Percentiles rank a stretch among this genome's conserved stretches.
Evolutionary conservation across 1,284 basidiomycete species (phyloP).

Genomic region (Peniophora sp.): DNA sequence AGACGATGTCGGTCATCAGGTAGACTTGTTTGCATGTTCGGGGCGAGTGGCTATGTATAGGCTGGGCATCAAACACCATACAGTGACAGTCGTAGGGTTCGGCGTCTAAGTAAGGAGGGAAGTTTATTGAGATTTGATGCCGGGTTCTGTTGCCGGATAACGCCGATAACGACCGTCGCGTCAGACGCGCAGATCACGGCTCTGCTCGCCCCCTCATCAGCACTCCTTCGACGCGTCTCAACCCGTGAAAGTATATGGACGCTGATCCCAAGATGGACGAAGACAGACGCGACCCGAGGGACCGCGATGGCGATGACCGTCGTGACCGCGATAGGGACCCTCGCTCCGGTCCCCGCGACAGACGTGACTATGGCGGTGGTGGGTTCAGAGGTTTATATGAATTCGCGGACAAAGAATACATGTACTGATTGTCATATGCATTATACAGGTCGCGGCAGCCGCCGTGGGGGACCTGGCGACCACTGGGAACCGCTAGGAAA

Average conservation of each 20-base stretch:
- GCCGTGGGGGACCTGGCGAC: slow-evolving; percentile 42
- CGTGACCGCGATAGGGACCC: slow-evolving; percentile 25
- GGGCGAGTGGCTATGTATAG: too few species aligned
- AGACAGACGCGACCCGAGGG: slow-evolving; percentile 35
- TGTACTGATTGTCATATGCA: slow-evolving; percentile 5
- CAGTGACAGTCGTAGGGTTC: too few species aligned
- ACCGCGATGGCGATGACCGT: slow-evolving; percentile 27
- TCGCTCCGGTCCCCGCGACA: slow-evolving; percentile 17
- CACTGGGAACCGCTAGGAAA: slow-evolving; percentile 72
- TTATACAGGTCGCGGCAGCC: slow-evolving; percentile 31
- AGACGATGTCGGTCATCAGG: too few species aligned
- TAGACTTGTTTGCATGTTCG: too few species aligned
- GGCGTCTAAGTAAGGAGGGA: too few species aligned
- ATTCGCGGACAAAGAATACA: not conserved
- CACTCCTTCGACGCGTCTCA: too few species aligned
- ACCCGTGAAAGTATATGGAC: slow-evolving; percentile 42
- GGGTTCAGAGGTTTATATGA: slow-evolving; percentile 22
- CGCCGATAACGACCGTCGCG: too few species aligned
- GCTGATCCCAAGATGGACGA: slow-evolving; percentile 76
- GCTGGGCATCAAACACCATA: too few species aligned
- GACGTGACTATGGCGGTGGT: slow-evolving; percentile 42
- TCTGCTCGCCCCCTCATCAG: too few species aligned
- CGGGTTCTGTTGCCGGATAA: too few species aligned
- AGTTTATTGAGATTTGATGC: not conserved
- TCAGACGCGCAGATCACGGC: too few species aligned